Evolutionary conservation across 139 green algal species (phyloP), one percentile per base, ranked within the genome.

Genomic region (Tetradesmus obliquus): DNA sequence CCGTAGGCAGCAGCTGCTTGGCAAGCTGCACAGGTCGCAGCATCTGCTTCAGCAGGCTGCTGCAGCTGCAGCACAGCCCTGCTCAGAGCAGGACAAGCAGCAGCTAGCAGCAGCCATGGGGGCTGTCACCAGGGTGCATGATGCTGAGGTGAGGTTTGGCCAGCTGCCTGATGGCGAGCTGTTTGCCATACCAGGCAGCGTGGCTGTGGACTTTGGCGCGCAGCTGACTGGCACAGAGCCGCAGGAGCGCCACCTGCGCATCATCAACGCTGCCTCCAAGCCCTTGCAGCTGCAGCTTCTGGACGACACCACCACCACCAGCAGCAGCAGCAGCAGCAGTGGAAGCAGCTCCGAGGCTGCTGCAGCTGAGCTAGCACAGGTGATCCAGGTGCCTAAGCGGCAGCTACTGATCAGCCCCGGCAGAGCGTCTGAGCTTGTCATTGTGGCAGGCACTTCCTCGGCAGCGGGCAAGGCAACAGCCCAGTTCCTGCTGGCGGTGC

Each of bases 51-150:
- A 3, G 58, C 58, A 80, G 57, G 55, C 60, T n/a, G 22, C 22
- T 71, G 3, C 19, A 17, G 32, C 79, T 22, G 54, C 57, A 69
- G 79, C 13, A 55, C 3, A 24, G n/a, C n/a, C 15, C 0, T 54
- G 12, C 8, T 19, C 58, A 55, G 12, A 19, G 7, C 8, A 76
- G 55, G 24, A 76, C 17, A 88, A 88, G 60, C 22, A 79, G 84
- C 84, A 88, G 57, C 84, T 88, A n/a, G 84, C 84, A 80, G 62
- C 62, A 69, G 85, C 85, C 15, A 82, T 89, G 85, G 85, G n/a
- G 7, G 85, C 85, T 66, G 60, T 89, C 12, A 89, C 85, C 5
- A 60, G 45, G 32, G 9, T 1, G 2, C 60, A 89, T 80, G 85
- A 60, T 45, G 60, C 72, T 24, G 84, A 82, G 55, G 90, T 87